Conservation (phyloP, 768 basidiomycete species). For the Termitomyces sp. region DNA sequence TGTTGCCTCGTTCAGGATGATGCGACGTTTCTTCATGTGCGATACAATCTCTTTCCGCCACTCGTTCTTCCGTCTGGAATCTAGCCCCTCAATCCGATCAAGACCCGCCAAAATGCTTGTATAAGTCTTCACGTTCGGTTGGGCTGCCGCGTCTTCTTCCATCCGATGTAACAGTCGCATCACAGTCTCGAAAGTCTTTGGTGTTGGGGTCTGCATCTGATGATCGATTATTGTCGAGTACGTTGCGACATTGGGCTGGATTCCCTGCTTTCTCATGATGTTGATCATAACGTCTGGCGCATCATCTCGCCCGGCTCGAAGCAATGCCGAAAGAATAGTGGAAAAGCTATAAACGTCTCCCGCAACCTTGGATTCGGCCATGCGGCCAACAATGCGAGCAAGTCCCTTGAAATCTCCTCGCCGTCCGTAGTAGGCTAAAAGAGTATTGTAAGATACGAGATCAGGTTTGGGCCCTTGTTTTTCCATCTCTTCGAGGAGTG, state of each 20-base stretch:
- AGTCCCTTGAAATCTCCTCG: slow-evolving; percentile 59
- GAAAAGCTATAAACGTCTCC: slow-evolving; percentile 89
- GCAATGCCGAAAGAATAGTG: slow-evolving; percentile 73
- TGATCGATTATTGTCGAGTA: slow-evolving; percentile 78
- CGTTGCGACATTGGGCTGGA: slow-evolving; percentile 69
- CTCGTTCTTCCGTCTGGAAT: slow-evolving; percentile 36
- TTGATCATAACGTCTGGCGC: slow-evolving; percentile 58
- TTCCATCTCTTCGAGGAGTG: slow-evolving; percentile 40
- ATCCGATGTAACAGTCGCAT: slow-evolving; percentile 70
- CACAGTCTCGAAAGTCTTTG: slow-evolving; percentile 52
- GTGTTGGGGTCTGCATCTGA: slow-evolving; percentile 54
- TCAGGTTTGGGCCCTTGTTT: slow-evolving; percentile 57
- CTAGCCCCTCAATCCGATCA: slow-evolving; percentile 51
- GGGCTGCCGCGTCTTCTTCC: slow-evolving; percentile 49
- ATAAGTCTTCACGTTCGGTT: slow-evolving; percentile 79
- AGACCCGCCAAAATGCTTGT: slow-evolving; percentile 74
- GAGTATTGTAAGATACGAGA: slow-evolving; percentile 74
- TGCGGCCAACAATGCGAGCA: slow-evolving; percentile 48
- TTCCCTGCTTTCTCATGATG: slow-evolving; percentile 72
- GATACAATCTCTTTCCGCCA: slow-evolving; percentile 44
- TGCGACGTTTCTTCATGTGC: slow-evolving; percentile 51
- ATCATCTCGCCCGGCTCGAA: slow-evolving; percentile 62
- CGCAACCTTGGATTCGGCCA: slow-evolving; percentile 45
- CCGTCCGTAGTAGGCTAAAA: slow-evolving; percentile 64
- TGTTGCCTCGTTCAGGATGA: slow-evolving; percentile 54